A percentile compares a stretch with the other conserved stretches of the same genome.
phyloP scores from a whole-genome alignment of 73 alveolate species.

The Blepharisma japonicum region DNA sequence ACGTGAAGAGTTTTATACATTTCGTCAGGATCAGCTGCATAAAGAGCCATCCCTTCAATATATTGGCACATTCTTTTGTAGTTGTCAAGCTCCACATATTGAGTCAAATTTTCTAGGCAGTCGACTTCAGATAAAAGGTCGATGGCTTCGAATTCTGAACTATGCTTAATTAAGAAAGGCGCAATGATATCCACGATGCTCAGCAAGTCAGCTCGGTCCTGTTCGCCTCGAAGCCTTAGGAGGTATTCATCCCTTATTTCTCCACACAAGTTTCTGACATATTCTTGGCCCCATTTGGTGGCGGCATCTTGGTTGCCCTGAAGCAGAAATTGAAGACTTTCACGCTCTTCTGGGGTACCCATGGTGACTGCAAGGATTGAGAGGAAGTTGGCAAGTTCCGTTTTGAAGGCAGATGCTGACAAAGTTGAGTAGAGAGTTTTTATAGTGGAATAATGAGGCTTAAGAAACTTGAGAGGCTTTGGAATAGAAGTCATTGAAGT shows the following conservation, averaged over 20 bases:
- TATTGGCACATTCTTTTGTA: conserved; percentile 84
- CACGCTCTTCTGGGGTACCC: conserved; percentile 69
- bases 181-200: conserved; percentile 78
- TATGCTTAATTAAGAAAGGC: conserved; percentile 85
- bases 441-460: conserved; percentile 11
- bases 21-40: conserved; percentile 94
- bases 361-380: conserved; percentile 87
- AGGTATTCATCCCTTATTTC: conserved; percentile 83
- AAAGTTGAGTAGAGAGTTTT: background rate
- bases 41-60: conserved; percentile 66
- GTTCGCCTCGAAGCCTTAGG: conserved; percentile 64
- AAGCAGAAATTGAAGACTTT: conserved; percentile 70
- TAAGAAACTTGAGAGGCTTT: conserved; percentile 87
- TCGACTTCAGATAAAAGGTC: conserved; percentile 94
- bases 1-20: conserved; percentile 67
- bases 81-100: conserved; percentile 74
- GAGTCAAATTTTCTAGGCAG: conserved; percentile 60
- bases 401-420: background rate
- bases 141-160: conserved; percentile 60
- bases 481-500: conserved; percentile 98
- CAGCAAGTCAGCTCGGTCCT: conserved; percentile 64
- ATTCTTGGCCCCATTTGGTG: conserved; percentile 95
- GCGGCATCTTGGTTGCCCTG: conserved; percentile 79
- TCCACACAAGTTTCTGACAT: conserved; percentile 79
- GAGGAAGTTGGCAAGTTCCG: conserved; percentile 73